Base-by-base conservation (phyloP, 495 filamentous ascomycete species). In the Xylaria intraflava region DNA sequence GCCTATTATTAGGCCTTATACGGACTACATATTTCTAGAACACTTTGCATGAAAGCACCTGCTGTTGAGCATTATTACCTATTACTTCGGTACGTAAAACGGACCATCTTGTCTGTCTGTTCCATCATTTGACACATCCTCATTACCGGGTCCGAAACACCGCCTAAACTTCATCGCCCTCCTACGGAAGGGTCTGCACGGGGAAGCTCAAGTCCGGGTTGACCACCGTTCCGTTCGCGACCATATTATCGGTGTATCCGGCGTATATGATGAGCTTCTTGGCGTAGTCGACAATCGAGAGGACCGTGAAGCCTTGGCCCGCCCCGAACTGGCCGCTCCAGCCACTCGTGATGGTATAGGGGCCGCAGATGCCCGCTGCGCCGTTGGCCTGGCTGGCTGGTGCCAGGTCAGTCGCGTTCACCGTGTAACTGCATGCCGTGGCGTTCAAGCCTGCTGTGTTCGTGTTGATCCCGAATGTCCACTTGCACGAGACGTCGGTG, bases 291-390 rank as follows among this genome's bases (percentile, higher is more conserved):
- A 77, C 69, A 29, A 83, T 70, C 7, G 71, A 65, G 35, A 77
- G 59, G 20, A 77, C 79, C 30, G 77, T 79, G 64, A 83, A 83
- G 41, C 78, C 79, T 40, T 77, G 68, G 41, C 59, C 72, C 7
- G 55, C 49, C 54, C 78, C 78, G 49, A 81, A 82, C 55, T 78
- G 72, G 54, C 75, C 77, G 66, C 77, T 80, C 79, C 78, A 82
- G 61, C 66, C 68, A 14, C 74, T 75, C 41, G 69, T 80, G 49
- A 83, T 56, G 51, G 71, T 78, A 66, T 66, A 81, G 39, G 57
- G 62, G 27, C 76, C 78, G 64, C 78, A 81, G 30, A 22, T 58
- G 54, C 64, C 52, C 20, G 69, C 68, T 24, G 61, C 67, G 41
- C 71, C 73, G 44, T 66, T 62, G 19, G 70, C 57, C 19, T 64